Evolutionary conservation across 2,329 filamentous ascomycete genomes (phyloP).

Genomic region (Huntiella moniliformis): DNA sequence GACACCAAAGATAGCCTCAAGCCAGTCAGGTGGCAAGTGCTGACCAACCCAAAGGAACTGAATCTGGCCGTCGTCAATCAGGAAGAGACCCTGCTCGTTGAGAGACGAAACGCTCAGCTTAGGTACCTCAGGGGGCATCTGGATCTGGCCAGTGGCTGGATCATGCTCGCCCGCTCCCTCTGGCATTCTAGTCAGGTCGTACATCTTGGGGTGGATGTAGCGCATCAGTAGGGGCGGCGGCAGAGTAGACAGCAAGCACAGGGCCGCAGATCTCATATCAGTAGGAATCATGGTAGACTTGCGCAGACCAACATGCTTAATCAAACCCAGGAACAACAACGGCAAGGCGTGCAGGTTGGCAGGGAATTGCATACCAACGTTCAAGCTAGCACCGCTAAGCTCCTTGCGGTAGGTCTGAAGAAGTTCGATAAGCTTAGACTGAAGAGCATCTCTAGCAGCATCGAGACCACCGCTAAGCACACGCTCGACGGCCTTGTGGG

Average conservation of each 20-base stretch:
- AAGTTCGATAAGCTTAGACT: constrained; percentile 81
- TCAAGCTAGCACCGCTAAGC: constrained; percentile 86
- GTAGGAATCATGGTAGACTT: constrained; percentile 88
- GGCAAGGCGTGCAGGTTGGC: constrained; percentile 79
- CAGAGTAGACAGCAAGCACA: constrained; percentile 85
- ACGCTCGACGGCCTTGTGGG: constrained; percentile 91
- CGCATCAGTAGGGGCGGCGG: constrained; percentile 79
- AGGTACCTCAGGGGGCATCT: constrained; percentile 54
- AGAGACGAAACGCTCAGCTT: constrained; percentile 81
- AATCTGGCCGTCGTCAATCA: constrained; percentile 92
- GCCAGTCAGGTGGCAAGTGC: constrained; percentile 75
- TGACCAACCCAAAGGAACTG: constrained; percentile 95
- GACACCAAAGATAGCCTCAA: constrained; percentile 78
- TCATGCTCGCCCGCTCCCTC: constrained; percentile 79
- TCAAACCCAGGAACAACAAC: constrained; percentile 78
- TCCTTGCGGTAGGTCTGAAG: constrained; percentile 95
- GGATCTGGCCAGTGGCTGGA: constrained; percentile 68
- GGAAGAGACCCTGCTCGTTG: constrained; percentile 76
- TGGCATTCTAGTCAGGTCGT: constrained; percentile 90
- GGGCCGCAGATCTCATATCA: constrained; percentile 79
- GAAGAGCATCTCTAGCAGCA: constrained; percentile 73
- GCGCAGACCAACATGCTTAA: constrained; percentile 86
- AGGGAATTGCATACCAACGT: constrained; percentile 83
- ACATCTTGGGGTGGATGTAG: constrained; percentile 74
- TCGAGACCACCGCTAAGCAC: constrained; percentile 73